Conservation (phyloP, 148 eudicot genomes). For the Chenopodium suecicum region DNA sequence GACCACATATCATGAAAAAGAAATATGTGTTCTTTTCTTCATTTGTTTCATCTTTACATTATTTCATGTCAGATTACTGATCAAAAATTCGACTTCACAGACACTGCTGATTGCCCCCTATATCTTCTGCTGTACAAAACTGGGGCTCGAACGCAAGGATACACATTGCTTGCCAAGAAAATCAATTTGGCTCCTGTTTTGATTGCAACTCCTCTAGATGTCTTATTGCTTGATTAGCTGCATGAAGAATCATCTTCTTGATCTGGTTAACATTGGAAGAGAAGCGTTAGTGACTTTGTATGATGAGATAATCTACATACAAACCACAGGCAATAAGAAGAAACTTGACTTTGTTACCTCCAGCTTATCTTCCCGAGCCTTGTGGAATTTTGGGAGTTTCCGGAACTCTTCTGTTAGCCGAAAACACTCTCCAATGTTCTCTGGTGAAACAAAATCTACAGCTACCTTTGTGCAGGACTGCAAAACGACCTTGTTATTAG, state of each 20-base stretch:
- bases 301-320: background rate
- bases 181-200: background rate
- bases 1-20: background rate
- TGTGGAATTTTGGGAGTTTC: constrained; percentile 66
- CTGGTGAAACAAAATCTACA: constrained; percentile 89
- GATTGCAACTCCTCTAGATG: constrained; percentile 45
- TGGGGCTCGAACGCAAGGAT: constrained; percentile 9
- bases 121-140: background rate
- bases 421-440: constrained; percentile 69
- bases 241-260: constrained; percentile 90
- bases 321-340: background rate
- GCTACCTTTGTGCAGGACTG: constrained; percentile 97
- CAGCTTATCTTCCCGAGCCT: constrained; percentile 83
- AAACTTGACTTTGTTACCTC: constrained; percentile 46
- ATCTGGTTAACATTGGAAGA: constrained; percentile 42
- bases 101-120: background rate
- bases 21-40: background rate
- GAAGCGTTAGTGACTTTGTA: background rate
- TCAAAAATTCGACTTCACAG: background rate
- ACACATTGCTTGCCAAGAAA: background rate
- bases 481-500: constrained; percentile 1
- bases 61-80: background rate
- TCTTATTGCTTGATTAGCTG: constrained; percentile 49
- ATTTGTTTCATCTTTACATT: background rate
- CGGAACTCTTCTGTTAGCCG: constrained; percentile 78